These are phyloP conservation scores for Leccinum boreale DNA, from an alignment of 768 basidiomycete species.

Conservation along the genomic window DNA sequence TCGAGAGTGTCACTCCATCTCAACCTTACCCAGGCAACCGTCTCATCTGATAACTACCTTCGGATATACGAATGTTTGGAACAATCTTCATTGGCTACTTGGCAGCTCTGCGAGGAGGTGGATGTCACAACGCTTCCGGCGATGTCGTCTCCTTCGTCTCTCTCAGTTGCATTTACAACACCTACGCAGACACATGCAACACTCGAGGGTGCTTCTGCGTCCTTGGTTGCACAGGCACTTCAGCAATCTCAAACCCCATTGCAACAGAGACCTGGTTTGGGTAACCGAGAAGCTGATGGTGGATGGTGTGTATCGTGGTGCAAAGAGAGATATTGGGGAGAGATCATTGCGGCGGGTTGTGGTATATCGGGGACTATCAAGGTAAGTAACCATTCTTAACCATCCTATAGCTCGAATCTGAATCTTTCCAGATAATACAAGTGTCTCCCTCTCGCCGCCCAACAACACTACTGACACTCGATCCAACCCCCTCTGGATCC, in stretches of 20 bases:
- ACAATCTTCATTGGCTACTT: constrained; percentile 62
- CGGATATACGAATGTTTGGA: constrained; percentile 91
- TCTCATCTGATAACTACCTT: constrained; percentile 83
- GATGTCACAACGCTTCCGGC: constrained; percentile 60
- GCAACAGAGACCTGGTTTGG: constrained; percentile 42
- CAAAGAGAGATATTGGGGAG: constrained; percentile 94
- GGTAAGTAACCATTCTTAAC: constrained; percentile 37
- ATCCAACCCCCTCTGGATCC: constrained; percentile 36
- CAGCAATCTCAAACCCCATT: constrained; percentile 45
- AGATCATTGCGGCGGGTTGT: constrained; percentile 74
- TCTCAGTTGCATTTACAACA: constrained; percentile 63
- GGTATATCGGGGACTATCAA: constrained; percentile 76
- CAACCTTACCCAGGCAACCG: constrained; percentile 59
- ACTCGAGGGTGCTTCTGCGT: constrained; percentile 53
- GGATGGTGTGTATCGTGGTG: constrained; percentile 97
- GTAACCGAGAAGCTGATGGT: constrained; percentile 79
- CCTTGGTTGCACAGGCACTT: constrained; percentile 61
- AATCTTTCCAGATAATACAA: constrained; percentile 61
- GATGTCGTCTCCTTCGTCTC: constrained; percentile 38
- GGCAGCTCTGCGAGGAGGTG: constrained; percentile 75
- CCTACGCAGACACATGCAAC: constrained; percentile 62
- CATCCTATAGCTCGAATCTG: not conserved
- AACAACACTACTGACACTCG: constrained; percentile 54
- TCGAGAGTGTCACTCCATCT: not conserved
- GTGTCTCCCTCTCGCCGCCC: constrained; percentile 68